Evolutionary conservation across 805 yeast genomes (phyloP).

Genomic region (Metschnikowia peoriensis): DNA sequence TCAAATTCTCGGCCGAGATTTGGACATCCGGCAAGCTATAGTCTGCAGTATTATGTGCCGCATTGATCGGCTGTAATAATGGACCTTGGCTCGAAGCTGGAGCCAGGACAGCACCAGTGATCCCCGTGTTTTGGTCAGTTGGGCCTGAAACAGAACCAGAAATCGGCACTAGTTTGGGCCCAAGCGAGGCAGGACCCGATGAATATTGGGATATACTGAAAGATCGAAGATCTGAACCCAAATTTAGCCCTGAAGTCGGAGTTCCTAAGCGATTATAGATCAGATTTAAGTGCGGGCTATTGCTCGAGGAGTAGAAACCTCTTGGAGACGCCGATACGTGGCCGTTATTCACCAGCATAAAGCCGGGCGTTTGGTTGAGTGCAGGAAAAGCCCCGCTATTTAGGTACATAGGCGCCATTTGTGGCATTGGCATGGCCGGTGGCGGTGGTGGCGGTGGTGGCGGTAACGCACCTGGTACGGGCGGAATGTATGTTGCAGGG

Average conservation of each 20-base stretch:
- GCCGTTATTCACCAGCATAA: background rate
- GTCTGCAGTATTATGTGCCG: background rate
- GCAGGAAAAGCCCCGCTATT: background rate
- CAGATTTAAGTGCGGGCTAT: background rate
- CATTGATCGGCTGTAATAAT: background rate
- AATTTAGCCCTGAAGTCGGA: background rate
- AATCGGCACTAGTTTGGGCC: no score
- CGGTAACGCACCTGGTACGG: background rate
- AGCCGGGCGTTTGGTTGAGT: background rate
- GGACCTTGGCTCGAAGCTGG: background rate
- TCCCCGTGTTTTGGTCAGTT: no score
- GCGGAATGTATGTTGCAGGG: background rate
- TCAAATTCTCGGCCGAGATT: background rate
- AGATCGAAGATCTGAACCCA: background rate
- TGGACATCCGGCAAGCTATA: background rate
- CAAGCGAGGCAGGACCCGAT: no score
- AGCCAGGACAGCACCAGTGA: background rate
- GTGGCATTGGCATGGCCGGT: background rate
- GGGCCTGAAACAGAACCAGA: no score
- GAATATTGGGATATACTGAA: background rate
- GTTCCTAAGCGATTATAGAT: background rate
- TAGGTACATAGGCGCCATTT: background rate
- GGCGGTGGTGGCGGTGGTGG: background rate
- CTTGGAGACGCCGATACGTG: background rate
- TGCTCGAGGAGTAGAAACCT: background rate